Evolutionary conservation across 306 rosid species (phyloP), one percentile per base, ranked within the genome.

Genomic region (Hippophae gyantsensis): DNA sequence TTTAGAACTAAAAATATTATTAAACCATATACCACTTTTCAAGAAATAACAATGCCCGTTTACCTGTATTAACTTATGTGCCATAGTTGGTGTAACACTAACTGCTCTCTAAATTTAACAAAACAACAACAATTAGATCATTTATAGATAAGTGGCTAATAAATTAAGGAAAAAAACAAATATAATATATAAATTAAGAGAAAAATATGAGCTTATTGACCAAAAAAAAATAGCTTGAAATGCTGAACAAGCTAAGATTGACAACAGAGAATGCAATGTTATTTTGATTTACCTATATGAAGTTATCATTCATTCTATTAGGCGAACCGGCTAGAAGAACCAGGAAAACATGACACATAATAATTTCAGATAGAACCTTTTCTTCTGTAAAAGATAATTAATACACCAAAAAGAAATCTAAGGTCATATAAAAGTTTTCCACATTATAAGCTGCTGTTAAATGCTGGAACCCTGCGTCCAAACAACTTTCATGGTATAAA

Each of bases 31-130:
- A 6, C 7, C 13, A 6, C 6, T 5, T 51, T 13, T 25, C 23
- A 13, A 9, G 52, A 56, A 3, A 27, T 13, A 5, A 12, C 14
- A 53, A 32, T 32, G 38, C 38, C 58, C 8, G 41, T 71, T 62
- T 74, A 83, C 96, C 95, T 83, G 88, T 76, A 90, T 83, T 55
- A 87, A 66, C 54, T 85, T 73, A 67, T 83, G 72, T 18, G 98
- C 96, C 80, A 87, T 83, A 9, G 64, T 45, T 13, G 95, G 96
- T 58, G 92, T 90, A 60, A 90, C 65, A 62, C 75, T 87, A 71
- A 90, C 83, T 50, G 96, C 96, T 69, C 92, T 82, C 96, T 87
- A 55, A 82, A 79, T 8, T 41, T 46, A 5, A 25, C 42, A 64
- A 68, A 11, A 50, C 5, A 48, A 25, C 59, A 61, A 42, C 56